Base-by-base conservation (phyloP, 31 red algal genomes). In the Porphyra umbilicalis region DNA sequence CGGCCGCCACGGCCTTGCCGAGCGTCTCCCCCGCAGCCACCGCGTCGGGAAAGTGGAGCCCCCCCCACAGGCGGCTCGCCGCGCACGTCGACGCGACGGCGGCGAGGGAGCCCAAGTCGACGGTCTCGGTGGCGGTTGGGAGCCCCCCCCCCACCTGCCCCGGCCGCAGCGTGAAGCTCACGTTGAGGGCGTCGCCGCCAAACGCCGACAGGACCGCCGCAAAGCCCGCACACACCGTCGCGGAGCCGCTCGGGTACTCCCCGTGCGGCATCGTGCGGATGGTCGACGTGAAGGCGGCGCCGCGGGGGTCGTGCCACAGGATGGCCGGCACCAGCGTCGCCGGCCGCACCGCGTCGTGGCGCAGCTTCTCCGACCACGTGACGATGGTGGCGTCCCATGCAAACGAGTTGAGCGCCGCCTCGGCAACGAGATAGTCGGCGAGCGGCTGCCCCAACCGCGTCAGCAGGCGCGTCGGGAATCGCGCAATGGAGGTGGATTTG, bases 221-320 rank as follows among this genome's bases (percentile, higher is more conserved):
- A 71, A 71, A 77, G 44, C 82, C 90, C 3, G 36, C 36, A 40
- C 90, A 92, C 13, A 92, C 76, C 5, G 37, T 34, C 8, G 90
- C 35, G 2, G 80, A 83, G 46, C 81, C 90, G 1, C 84, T 87
- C 9, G 90, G 90, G 80, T 84, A 92, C 38, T 92, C 90, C 14
- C 84, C 83, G 81, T 92, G 90, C 44, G 90, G 90, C 39, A 87
- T 84, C 31, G 42, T 46, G 15, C 76, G 71, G 32, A 92, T 39
- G 10, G 87, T 34, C 8, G 90, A 81, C 35, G 76, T 76, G 78
- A 81, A 92, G 11, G 75, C 44, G 77, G 76, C 76, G 18, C 38
- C 81, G 16, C 75, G 36, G 0, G 83, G 84, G 18, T 10, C 20
- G n/a, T 40, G 32, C 14, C 86, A 29, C 0, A 79, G 36, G 14